Base-by-base conservation (phyloP, 352 stramenopile species). In the Globisporangium spinosum region DNA sequence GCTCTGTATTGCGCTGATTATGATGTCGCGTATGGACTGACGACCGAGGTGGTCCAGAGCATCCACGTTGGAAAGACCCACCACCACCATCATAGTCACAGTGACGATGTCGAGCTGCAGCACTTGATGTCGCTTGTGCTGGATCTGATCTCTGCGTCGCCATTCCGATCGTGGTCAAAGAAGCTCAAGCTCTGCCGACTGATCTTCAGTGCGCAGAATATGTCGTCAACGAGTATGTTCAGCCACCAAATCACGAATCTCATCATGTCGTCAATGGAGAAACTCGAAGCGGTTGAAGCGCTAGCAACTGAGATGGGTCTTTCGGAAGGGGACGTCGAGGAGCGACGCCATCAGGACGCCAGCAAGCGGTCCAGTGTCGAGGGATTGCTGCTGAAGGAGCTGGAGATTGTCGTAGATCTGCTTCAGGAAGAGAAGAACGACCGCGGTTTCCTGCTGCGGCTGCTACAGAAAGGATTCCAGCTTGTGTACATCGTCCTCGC, bases 1-100 rank as follows among this genome's bases (percentile, higher is more conserved):
- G 81, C 85, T 2, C 64, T 93, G 1, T 90, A 91, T 38, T 90
- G 81, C 40, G 74, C 77, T 38, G 83, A 93, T 65, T 91, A 82
- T 23, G 81, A 90, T 38, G 77, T 85, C 56, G 79, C 83, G 15
- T 78, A 82, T 34, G 63, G 72, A 12, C 65, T 93, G 35, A 84
- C 78, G 1, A 78, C 74, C 38, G 64, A 80, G 63, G 69, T 89
- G 23, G 71, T 80, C 4, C 63, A 73, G 49, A 74, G 58, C 3
- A 71, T 77, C 20, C 40, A 72, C 3, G 35, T 49, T 40, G 55
- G 8, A 20, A 32, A n/a, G 25, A n/a, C 15, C 0, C 17, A 38
- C 17, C 54, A 38, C n/a, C 64, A 69, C 4, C 12, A 58, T 5
- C 25, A 35, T 3, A 32, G 34, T 25, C 43, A 57, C 7, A 23